Base-by-base conservation (phyloP, 768 basidiomycete genomes). In the Calocera cornea region DNA sequence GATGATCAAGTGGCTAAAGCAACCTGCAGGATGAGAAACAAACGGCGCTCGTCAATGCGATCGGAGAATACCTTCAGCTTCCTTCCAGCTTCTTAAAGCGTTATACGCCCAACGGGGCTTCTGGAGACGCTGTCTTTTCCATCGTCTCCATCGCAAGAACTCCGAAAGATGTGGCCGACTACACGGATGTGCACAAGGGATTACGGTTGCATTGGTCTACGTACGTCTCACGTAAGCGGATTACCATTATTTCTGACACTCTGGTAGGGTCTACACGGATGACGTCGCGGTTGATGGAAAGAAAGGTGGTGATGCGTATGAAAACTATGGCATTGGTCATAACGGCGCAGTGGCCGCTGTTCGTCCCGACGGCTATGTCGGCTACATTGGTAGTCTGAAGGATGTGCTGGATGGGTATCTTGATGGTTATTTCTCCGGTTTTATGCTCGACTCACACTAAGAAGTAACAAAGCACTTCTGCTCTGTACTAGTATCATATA, bases 301-400 rank as follows among this genome's bases (percentile, higher is more conserved):
- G 2, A 72, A 77, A 24, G 85, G 84, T 29, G 86, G 85, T 1
- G 78, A 79, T 38, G 86, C 83, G 2, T 88, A 88, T 72, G 70
- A 74, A 0, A 79, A 80, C 29, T 87, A 84, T 69, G 87, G 86
- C 0, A 79, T 86, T 50, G 74, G 77, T 34, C 67, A 76, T 3
- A 69, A 70, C 64, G 85, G 85, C 19, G 83, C 80, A 11, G 71
- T 85, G 12, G 80, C 85, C 8, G 77, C 85, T 64, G 80, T 87
- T 3, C 79, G 87, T 29, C 86, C 86, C 8, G 86, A 86, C 71
- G 87, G 87, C 17, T 87, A 87, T 67, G 80, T 89, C 34, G 85
- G 84, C 1, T 79, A 78, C 70, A 77, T 88, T 34, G 79, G 79
- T 1, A 81, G 86, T 0, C 74, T 88, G 44, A 60, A 60, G 31